Conservation (phyloP, 495 filamentous ascomycete species). For the Terfezia claveryi region DNA sequence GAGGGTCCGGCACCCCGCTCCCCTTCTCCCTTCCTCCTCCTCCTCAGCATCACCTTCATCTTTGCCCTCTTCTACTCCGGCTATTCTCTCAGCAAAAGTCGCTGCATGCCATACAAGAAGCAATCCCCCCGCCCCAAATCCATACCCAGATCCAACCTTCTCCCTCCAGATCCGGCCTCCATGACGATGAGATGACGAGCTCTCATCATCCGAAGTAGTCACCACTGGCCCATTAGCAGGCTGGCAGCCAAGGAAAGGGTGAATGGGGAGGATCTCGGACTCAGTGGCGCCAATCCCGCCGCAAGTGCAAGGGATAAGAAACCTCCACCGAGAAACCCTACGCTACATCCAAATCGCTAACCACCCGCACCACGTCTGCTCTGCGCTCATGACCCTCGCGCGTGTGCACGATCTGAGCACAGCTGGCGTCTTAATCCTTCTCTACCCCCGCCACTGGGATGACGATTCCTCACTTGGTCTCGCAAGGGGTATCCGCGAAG, state of each 20-base stretch:
- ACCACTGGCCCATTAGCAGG: not conserved
- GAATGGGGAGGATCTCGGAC: not conserved
- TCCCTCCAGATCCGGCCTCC: not conserved
- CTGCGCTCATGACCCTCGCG: not conserved
- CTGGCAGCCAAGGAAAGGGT: not conserved
- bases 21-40: not conserved
- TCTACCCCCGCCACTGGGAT: not conserved
- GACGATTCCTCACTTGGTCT: not conserved
- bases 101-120: not conserved
- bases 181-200: not conserved
- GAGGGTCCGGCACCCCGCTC: not conserved
- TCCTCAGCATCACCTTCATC: not conserved
- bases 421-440: not conserved
- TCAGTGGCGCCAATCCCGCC: too few relatives aligned
- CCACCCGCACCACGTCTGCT: not conserved
- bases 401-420: not conserved
- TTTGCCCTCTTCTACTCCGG: not conserved
- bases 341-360: not conserved
- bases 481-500: not conserved
- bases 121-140: not conserved
- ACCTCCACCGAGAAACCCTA: too few relatives aligned
- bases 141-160: not conserved
- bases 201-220: not conserved
- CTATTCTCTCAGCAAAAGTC: not conserved
- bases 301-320: too few relatives aligned